Conservation (phyloP, 805 yeast genomes). For the Clavispora santaluciae region DNA sequence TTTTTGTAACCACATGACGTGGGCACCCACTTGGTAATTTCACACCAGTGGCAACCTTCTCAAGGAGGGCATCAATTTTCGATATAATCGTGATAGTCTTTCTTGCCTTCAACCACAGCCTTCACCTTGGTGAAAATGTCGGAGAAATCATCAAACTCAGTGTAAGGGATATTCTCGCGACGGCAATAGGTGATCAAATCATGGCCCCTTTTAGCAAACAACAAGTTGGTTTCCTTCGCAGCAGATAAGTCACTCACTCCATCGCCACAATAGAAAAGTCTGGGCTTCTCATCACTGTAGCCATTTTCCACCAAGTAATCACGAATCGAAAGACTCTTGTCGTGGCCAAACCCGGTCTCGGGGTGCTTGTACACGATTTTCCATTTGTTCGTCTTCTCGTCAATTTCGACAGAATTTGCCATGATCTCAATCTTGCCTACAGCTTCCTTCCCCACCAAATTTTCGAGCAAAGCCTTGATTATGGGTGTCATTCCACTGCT, state of each 20-base stretch:
- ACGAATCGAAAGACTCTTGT: slow-evolving; percentile 78
- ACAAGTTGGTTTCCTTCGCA: slow-evolving; percentile 87
- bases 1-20: too few species aligned
- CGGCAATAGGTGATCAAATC: slow-evolving; percentile 84
- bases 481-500: slow-evolving; percentile 94
- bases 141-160: slow-evolving; percentile 70
- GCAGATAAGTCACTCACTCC: slow-evolving; percentile 96
- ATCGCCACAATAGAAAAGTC: slow-evolving; percentile 91
- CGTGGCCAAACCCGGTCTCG: slow-evolving; percentile 88
- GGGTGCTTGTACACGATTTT: slow-evolving; percentile 76
- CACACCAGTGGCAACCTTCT: too few species aligned
- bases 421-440: slow-evolving; percentile 69
- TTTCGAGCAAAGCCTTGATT: slow-evolving; percentile 68
- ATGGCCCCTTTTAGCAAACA: slow-evolving; percentile 90
- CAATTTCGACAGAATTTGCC: slow-evolving; percentile 65
- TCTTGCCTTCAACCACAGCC: slow-evolving; percentile 39
- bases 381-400: slow-evolving; percentile 62
- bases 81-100: slow-evolving; percentile 13
- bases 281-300: slow-evolving; percentile 41
- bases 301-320: slow-evolving; percentile 34
- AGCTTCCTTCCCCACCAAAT: slow-evolving; percentile 74
- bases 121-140: slow-evolving; percentile 67
- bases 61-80: slow-evolving; percentile 13
- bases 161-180: slow-evolving; percentile 75
- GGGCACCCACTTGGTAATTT: too few species aligned